Conservation (phyloP, 2,329 filamentous ascomycete genomes). For the Sporothrix curviconia region DNA sequence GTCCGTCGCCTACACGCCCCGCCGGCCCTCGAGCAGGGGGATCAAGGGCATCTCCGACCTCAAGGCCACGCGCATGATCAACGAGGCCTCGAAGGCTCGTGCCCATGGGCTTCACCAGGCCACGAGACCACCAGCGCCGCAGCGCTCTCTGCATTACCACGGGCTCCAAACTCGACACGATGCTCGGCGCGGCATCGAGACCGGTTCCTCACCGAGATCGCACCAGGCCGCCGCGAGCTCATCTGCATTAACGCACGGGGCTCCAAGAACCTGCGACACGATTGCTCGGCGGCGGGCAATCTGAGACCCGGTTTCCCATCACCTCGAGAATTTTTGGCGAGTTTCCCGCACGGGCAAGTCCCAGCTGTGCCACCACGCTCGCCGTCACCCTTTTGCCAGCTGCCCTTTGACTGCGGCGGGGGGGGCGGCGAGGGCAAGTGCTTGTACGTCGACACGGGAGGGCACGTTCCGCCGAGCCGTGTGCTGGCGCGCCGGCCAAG, state of each 20-base stretch:
- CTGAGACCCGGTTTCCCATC: too few species aligned
- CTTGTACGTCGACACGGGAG: slow-evolving; percentile 95
- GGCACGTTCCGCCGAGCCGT: slow-evolving; percentile 90
- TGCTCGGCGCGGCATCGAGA: slow-evolving; percentile 91
- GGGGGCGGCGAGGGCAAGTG: slow-evolving; percentile 97
- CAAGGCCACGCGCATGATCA: slow-evolving; percentile 85
- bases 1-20: slow-evolving; percentile 85
- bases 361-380: slow-evolving; percentile 96
- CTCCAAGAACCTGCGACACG: too few species aligned
- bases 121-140: slow-evolving; percentile 91
- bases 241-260: too few species aligned
- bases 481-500: slow-evolving; percentile 88
- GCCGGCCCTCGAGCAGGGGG: slow-evolving; percentile 73
- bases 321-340: slow-evolving; percentile 98
- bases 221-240: too few species aligned
- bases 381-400: slow-evolving; percentile 95
- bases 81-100: slow-evolving; percentile 92
- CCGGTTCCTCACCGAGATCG: too few species aligned
- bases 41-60: slow-evolving; percentile 98
- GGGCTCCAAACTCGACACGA: slow-evolving; percentile 91
- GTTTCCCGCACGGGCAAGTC: slow-evolving; percentile 96
- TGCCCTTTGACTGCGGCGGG: slow-evolving; percentile 99
- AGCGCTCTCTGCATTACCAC: slow-evolving; percentile 97
- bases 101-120: slow-evolving; percentile 97
- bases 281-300: too few species aligned